Base-by-base conservation (phyloP, 441 rosid genomes). In the Mallotus japonicus region DNA sequence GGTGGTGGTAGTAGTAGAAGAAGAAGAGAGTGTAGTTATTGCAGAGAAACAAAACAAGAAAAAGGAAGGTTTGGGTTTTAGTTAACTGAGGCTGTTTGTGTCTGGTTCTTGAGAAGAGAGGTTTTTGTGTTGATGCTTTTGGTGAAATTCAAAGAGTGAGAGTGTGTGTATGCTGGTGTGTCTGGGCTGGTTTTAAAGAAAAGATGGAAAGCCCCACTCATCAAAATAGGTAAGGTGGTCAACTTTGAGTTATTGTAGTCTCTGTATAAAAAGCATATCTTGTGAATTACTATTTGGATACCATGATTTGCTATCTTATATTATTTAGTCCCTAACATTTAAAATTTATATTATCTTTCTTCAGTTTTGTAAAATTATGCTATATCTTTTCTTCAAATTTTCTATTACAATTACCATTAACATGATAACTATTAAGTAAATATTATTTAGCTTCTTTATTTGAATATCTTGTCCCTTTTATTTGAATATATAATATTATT, bases 51-150 rank as follows among this genome's bases (percentile, higher is more conserved):
- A 62, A n/a, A 40, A 62, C 1, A 9, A 42, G 34, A 32, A 32
- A 32, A 54, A 57, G 40, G 56, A 64, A 17, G 34, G 14, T 75
- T 62, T 56, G 65, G 76, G 70, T 62, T 42, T 53, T 50, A 28
- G 76, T 47, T 77, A 11, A 20, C 75, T 59, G 77, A 76, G 77
- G 82, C 75, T 77, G 75, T 80, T 42, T 72, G 73, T 75, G 79
- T 85, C 81, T 64, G 63, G 67, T 74, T 63, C 59, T 63, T 20
- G 56, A 44, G 57, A 65, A 60, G 57, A 56, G 58, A 67, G 61
- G 55, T 24, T 34, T 40, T 44, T 49, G 44, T 60, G 74, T n/a
- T 60, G 74, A 1, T 54, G 10, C 17, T 2, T 51, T 54, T 8
- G 10, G 61, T 74, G 77, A 81, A 70, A 73, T 74, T 54, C 62